Percentiles rank a stretch among this genome's conserved stretches.
Conservation (phyloP, 768 basidiomycete genomes). For the Phanerochaete sordida region DNA sequence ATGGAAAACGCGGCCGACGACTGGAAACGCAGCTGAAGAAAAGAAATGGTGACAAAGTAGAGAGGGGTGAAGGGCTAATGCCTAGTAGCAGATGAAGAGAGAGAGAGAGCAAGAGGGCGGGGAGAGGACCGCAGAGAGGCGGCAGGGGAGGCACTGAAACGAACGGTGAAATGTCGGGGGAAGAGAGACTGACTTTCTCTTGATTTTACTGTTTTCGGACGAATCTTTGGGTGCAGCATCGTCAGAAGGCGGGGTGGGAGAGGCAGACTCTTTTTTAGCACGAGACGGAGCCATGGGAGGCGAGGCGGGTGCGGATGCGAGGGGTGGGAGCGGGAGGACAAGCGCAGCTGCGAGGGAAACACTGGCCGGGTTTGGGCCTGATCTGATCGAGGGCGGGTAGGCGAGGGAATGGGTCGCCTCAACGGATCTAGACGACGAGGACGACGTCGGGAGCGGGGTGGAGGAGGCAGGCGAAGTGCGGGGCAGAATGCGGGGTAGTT, state of each 20-base stretch:
- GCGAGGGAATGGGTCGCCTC: not conserved
- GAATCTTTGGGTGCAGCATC: constrained; percentile 52
- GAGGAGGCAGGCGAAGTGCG: not conserved
- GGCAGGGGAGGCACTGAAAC: constrained; percentile 36
- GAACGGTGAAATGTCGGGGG: constrained; percentile 57
- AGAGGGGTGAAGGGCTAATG: constrained; percentile 34
- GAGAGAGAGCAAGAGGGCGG: constrained; percentile 38
- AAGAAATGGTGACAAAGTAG: constrained; percentile 26
- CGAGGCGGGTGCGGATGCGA: constrained; percentile 15
- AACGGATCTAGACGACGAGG: constrained; percentile 1
- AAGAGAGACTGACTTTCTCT: constrained; percentile 66
- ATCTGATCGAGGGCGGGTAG: constrained; percentile 11
- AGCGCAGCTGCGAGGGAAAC: constrained; percentile 16
- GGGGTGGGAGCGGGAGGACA: constrained; percentile 22
- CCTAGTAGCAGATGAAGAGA: constrained; percentile 36
- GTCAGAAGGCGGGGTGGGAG: constrained; percentile 64
- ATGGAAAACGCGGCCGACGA: constrained; percentile 12
- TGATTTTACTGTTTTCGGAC: constrained; percentile 70
- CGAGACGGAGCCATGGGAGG: constrained; percentile 60
- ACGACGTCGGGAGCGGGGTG: constrained; percentile 4
- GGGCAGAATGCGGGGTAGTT: constrained; percentile 13
- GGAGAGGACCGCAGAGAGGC: constrained; percentile 37
- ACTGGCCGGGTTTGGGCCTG: constrained; percentile 12
- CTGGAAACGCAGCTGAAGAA: constrained; percentile 19
- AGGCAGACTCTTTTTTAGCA: constrained; percentile 61